Conservation (phyloP, 73 alveolate species). For the Paramecium caudatum region DNA sequence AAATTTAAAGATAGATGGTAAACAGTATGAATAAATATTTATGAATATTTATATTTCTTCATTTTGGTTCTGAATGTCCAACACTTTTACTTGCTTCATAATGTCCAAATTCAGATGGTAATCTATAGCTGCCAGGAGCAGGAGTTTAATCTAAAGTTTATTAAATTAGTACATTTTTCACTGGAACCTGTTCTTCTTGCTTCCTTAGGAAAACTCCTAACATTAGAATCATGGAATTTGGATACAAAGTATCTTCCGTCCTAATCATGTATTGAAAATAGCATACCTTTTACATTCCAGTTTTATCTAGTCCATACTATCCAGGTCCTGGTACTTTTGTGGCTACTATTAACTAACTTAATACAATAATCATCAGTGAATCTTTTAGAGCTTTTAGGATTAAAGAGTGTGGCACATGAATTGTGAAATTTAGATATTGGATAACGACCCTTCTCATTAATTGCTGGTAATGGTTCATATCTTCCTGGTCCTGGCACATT, state of each 20-base stretch:
- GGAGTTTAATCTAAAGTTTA: constrained; percentile 74
- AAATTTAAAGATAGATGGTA: constrained; percentile 47
- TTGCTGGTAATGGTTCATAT: constrained; percentile 83
- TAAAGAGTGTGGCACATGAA: constrained; percentile 79
- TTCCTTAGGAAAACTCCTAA: constrained; percentile 75
- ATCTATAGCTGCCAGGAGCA: constrained; percentile 89
- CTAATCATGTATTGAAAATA: neutral
- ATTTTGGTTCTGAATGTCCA: constrained; percentile 49
- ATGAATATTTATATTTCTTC: neutral
- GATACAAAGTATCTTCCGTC: constrained; percentile 82
- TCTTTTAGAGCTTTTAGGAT: constrained; percentile 80
- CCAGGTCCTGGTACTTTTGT: constrained; percentile 85
- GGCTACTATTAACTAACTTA: neutral
- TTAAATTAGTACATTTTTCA: constrained; percentile 7
- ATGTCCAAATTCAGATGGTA: constrained; percentile 86
- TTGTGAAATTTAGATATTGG: constrained; percentile 78
- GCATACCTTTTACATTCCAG: constrained; percentile 58
- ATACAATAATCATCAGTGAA: constrained; percentile 72
- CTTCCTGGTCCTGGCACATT: constrained; percentile 86
- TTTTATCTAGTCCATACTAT: constrained; percentile 70
- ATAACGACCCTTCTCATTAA: constrained; percentile 79
- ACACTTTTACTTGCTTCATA: constrained; percentile 80
- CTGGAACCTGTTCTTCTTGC: constrained; percentile 55
- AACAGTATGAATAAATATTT: neutral
- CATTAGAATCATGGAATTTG: constrained; percentile 79